Base-by-base conservation (phyloP, 164 flowering plant genomes). In the Umbellularia californica region DNA sequence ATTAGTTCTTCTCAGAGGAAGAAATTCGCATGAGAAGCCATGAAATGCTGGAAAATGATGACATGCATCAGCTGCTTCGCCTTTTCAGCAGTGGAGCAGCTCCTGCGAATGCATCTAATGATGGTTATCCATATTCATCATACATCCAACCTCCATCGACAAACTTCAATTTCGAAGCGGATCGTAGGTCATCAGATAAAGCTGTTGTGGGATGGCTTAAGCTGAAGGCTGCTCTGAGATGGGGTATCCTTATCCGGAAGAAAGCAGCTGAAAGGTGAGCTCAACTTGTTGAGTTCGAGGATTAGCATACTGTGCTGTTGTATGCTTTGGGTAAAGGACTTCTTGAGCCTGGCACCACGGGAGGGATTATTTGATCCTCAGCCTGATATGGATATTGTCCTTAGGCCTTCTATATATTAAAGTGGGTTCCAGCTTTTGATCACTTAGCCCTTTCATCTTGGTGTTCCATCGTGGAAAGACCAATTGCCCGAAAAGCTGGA, bases 171-270 rank as follows among this genome's bases (percentile, higher is more conserved):
- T 87, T 76, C 72, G 87, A 80, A 2, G 93, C 90, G 69, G 93
- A 88, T 60, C 86, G 80, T 2, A 68, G 90, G 70, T 79, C 97
- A 9, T 88, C 97, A 0, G 98, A 97, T 10, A 95, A 90, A 87
- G 97, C 97, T 76, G 97, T 91, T 58, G 97, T 92, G 0, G 98
- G 97, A n/a, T 95, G 97, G 98, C 93, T 95, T 33, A 93, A 95
- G 83, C 91, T 95, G 68, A 93, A 93, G 79, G 98, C 98, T 5
- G 98, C 99, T 25, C 81, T 95, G 70, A 86, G 97, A 67, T 95
- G 99, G 99, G 99, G 99, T 71, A 89, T 95, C 72, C 93, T 95
- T 76, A 81, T 95, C 78, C 83, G 97, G 86, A 93, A 91, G 81
- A 81, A 84, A 73, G 99, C 98, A 62, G 99, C 99, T 67, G 97